Evolutionary conservation across 1,284 basidiomycete species (phyloP).

Genomic region (Microbotryomycetes sp.): DNA sequence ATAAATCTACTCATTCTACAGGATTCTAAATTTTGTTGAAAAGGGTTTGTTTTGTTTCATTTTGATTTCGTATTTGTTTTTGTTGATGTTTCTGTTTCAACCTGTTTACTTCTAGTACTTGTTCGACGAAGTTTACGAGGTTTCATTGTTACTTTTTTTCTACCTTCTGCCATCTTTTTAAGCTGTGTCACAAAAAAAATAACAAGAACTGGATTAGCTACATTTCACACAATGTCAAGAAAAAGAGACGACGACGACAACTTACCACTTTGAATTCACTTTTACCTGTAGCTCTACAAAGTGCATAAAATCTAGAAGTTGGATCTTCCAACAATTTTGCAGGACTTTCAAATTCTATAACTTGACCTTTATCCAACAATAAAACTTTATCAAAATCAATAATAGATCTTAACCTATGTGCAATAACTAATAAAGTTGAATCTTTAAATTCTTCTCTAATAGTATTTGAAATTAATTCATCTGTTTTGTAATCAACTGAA

Average conservation of each 20-base stretch:
- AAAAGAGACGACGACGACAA: not conserved
- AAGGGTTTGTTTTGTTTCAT: too few species aligned
- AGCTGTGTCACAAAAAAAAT: not conserved
- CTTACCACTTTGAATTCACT: constrained; percentile 20
- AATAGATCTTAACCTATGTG: constrained; percentile 49
- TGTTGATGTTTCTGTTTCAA: too few species aligned
- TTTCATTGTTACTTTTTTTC: constrained; percentile 20
- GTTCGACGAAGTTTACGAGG: constrained; percentile 24
- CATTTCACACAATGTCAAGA: not conserved
- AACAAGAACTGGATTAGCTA: too few species aligned
- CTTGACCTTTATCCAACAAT: constrained; percentile 41
- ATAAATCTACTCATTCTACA: too few species aligned
- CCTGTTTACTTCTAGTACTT: too few species aligned
- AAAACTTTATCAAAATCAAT: constrained; percentile 46
- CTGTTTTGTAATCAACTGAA: constrained; percentile 71
- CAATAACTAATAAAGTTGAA: constrained; percentile 64
- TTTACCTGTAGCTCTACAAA: constrained; percentile 29
- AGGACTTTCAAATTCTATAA: constrained; percentile 49
- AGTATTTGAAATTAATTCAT: constrained; percentile 62
- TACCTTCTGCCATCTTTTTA: constrained; percentile 23
- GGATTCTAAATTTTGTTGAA: too few species aligned
- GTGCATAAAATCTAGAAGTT: constrained; percentile 25
- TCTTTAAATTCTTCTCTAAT: constrained; percentile 64
- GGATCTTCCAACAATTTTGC: constrained; percentile 43
- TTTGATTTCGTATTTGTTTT: too few species aligned